phyloP scores from a whole-genome alignment of 2,329 filamentous ascomycete genomes.

The Reticulascus tulasneorum region DNA sequence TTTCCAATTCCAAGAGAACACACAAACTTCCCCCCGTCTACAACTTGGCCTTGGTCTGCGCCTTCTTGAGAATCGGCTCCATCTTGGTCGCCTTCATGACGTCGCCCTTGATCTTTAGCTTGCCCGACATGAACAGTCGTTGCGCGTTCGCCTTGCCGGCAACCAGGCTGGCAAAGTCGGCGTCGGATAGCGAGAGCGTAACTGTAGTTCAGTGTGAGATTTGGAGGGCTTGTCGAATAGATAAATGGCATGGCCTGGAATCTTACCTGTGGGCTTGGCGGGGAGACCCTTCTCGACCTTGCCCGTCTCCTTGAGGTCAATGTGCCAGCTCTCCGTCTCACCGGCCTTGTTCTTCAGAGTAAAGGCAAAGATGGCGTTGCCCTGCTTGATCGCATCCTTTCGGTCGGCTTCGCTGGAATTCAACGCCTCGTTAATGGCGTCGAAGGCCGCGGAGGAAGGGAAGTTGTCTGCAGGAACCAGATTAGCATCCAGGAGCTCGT shows the following conservation, averaged over 20 bases:
- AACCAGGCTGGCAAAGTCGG: constrained; percentile 81
- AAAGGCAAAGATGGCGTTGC: constrained; percentile 84
- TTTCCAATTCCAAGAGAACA: constrained; percentile 7
- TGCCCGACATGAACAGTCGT: constrained; percentile 94
- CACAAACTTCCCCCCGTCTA: constrained; percentile 36
- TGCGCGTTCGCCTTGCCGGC: constrained; percentile 89
- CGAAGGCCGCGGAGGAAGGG: constrained; percentile 87
- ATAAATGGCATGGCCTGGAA: background rate
- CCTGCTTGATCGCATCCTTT: constrained; percentile 86
- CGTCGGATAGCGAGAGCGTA: constrained; percentile 78
- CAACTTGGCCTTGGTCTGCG: constrained; percentile 79
- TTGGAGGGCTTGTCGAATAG: constrained; percentile 4
- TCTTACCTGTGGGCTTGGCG: constrained; percentile 77
- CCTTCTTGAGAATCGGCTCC: constrained; percentile 87
- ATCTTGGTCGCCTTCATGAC: constrained; percentile 99
- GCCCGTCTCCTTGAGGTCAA: constrained; percentile 90
- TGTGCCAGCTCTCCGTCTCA: constrained; percentile 83
- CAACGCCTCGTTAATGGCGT: constrained; percentile 75
- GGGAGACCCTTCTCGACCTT: constrained; percentile 73
- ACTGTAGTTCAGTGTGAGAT: constrained; percentile 54
- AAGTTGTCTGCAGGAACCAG: constrained; percentile 62
- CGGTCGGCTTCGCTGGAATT: constrained; percentile 65
- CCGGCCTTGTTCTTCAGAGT: constrained; percentile 83
- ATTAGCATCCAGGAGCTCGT: background rate
- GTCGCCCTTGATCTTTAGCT: constrained; percentile 97